Evolutionary conservation across 1,139 yeast genomes (phyloP).

Genomic region (Saccharomyces hybrid): DNA sequence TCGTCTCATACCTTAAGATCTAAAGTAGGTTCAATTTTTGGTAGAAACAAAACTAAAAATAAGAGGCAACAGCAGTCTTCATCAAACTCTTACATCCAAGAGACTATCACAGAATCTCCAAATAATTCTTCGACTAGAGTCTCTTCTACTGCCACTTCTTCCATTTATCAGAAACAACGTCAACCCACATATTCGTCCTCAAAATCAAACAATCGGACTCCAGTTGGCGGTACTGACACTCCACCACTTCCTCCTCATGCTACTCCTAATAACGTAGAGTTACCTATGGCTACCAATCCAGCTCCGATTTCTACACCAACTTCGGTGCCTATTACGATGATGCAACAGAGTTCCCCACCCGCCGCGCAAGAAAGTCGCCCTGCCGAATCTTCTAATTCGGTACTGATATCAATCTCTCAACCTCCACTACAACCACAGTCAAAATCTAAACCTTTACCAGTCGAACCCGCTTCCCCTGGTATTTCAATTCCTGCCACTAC

Average conservation of each 20-base stretch:
- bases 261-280: background rate
- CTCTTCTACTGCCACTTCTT: background rate
- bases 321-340: background rate
- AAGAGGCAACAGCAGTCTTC: conserved; percentile 12
- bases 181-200: background rate
- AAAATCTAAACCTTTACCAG: conserved; percentile 9
- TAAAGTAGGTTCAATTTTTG: conserved; percentile 78
- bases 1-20: conserved; percentile 49
- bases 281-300: background rate
- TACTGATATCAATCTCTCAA: conserved; percentile 15
- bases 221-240: background rate
- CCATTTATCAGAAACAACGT: background rate
- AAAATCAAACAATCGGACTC: background rate
- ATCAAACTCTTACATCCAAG: conserved; percentile 10
- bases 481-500: conserved; percentile 1
- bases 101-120: conserved; percentile 9
- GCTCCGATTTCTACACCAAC: background rate
- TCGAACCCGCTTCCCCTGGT: conserved; percentile 7
- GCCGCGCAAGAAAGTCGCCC: no score
- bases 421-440: conserved; percentile 20
- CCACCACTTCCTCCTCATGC: background rate
- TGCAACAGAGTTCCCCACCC: background rate
- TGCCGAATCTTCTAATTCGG: background rate
- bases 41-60: conserved; percentile 44
- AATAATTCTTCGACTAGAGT: background rate